Conservation (phyloP, 176 grass and related monocot genomes). For the Rhipidocladum racemiflorum region DNA sequence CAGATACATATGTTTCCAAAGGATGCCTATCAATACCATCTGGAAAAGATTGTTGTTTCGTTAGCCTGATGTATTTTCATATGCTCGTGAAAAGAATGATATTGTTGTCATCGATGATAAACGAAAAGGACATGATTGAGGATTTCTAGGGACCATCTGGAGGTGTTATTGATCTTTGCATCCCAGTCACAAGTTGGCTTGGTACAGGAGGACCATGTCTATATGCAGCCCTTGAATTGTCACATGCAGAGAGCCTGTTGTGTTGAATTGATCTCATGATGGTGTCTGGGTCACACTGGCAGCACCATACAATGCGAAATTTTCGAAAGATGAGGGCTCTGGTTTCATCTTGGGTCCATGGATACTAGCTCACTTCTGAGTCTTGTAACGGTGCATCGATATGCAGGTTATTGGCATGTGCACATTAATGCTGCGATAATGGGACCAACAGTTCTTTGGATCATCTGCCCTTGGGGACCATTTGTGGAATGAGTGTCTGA, state of each 20-base stretch:
- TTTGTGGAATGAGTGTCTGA: conserved; percentile 13
- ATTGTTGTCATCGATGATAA: conserved; percentile 4
- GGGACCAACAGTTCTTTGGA: conserved; percentile 13
- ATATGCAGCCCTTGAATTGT: conserved; percentile 5
- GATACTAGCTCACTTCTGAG: background rate
- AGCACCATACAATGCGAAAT: background rate
- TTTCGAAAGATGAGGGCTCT: background rate
- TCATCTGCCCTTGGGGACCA: conserved; percentile 29
- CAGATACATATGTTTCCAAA: conserved; percentile 40
- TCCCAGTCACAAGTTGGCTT: conserved; percentile 22
- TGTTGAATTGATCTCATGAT: conserved; percentile 22
- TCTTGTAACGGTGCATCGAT: background rate
- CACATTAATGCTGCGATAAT: conserved; percentile 16
- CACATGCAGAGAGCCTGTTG: conserved; percentile 14
- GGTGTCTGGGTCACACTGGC: background rate
- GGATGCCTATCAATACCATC: conserved; percentile 19
- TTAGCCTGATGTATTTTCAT: conserved; percentile 10
- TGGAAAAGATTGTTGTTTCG: conserved; percentile 1
- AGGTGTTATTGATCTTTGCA: conserved; percentile 26
- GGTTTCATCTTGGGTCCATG: conserved; percentile 30
- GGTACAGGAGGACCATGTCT: conserved; percentile 23
- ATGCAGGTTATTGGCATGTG: conserved; percentile 35
- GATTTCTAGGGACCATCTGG: conserved; percentile 35
- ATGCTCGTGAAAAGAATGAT: conserved; percentile 25
- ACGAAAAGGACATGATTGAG: background rate